A percentile compares a stretch with the other conserved stretches of the same genome.
Conservation (phyloP, 1,139 yeast species). For the Fermentozyma sake region DNA sequence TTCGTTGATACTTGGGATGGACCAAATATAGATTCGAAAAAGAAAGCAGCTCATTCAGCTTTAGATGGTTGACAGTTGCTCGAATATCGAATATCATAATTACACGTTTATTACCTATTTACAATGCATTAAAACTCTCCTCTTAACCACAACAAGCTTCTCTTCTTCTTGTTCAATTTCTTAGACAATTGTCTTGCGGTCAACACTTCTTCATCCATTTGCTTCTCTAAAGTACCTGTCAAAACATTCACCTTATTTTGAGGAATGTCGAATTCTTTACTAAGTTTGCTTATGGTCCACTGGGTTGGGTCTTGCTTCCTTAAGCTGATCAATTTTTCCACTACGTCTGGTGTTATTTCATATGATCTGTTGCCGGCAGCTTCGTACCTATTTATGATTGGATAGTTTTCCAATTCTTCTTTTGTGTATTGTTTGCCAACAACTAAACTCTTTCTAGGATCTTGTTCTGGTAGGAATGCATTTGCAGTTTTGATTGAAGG, state of each 20-base stretch:
- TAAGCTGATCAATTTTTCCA: slow-evolving; percentile 55
- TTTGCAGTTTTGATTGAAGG: slow-evolving; percentile 51
- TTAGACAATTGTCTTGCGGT: slow-evolving; percentile 35
- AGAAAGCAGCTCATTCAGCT: no score
- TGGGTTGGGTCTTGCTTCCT: slow-evolving; percentile 57
- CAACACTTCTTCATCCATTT: slow-evolving; percentile 13
- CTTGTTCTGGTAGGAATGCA: slow-evolving; percentile 63
- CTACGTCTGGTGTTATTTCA: slow-evolving; percentile 57
- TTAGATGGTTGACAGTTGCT: no score
- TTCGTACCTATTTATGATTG: slow-evolving; percentile 36
- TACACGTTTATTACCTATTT: no score
- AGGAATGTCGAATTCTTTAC: slow-evolving; percentile 51
- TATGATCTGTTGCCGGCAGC: slow-evolving; percentile 44
- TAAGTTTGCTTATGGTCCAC: slow-evolving; percentile 68
- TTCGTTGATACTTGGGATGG: no score
- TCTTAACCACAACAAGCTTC: slow-evolving; percentile 60
- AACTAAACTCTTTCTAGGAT: slow-evolving; percentile 48
- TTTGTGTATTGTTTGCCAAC: slow-evolving; percentile 21
- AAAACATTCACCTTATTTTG: slow-evolving; percentile 25
- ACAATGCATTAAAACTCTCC: slow-evolving; percentile 50
- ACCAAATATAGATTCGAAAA: no score
- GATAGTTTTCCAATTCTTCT: slow-evolving; percentile 51
- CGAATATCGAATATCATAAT: no score
- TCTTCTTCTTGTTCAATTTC: slow-evolving; percentile 37
- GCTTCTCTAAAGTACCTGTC: slow-evolving; percentile 14